A percentile compares a stretch with the other conserved stretches of the same genome.
Evolutionary conservation across 345 rosid genomes (phyloP).

Genomic region (Firmiana major): DNA sequence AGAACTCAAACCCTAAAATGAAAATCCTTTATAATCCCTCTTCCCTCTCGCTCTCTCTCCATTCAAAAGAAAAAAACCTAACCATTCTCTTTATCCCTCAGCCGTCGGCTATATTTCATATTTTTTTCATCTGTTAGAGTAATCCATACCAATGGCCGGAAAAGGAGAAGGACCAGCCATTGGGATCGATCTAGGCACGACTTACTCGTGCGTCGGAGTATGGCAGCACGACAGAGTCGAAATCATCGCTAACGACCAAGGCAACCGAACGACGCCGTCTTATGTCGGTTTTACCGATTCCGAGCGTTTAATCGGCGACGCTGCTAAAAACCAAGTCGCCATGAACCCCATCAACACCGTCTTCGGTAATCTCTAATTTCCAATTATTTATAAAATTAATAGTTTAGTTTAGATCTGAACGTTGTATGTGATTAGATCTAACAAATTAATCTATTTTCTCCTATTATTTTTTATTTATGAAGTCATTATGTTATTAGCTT

Average conservation of each 20-base stretch:
- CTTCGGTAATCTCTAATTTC: constrained; percentile 30
- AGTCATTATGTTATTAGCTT: neutral
- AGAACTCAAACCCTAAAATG: neutral
- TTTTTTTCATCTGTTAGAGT: neutral
- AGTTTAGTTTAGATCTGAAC: neutral
- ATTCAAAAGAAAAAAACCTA: neutral
- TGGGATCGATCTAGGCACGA: constrained; percentile 53
- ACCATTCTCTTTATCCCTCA: neutral
- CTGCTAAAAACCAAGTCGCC: constrained; percentile 66
- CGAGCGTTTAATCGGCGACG: constrained; percentile 56
- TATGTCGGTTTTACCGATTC: constrained; percentile 51
- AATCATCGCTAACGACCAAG: constrained; percentile 61
- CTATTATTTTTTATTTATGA: neutral
- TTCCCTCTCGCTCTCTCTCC: neutral
- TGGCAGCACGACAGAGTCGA: constrained; percentile 61
- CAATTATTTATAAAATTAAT: neutral
- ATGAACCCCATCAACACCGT: constrained; percentile 61
- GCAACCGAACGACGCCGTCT: constrained; percentile 49
- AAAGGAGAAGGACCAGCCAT: constrained; percentile 61
- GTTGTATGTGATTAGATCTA: neutral
- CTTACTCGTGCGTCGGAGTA: constrained; percentile 57
- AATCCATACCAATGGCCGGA: constrained; percentile 33
- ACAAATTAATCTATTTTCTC: neutral
- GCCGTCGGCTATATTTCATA: neutral
- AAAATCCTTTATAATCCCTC: neutral